Base-by-base conservation (phyloP, 2,329 filamentous ascomycete genomes). In the Sporothrix pseudoabietina region DNA sequence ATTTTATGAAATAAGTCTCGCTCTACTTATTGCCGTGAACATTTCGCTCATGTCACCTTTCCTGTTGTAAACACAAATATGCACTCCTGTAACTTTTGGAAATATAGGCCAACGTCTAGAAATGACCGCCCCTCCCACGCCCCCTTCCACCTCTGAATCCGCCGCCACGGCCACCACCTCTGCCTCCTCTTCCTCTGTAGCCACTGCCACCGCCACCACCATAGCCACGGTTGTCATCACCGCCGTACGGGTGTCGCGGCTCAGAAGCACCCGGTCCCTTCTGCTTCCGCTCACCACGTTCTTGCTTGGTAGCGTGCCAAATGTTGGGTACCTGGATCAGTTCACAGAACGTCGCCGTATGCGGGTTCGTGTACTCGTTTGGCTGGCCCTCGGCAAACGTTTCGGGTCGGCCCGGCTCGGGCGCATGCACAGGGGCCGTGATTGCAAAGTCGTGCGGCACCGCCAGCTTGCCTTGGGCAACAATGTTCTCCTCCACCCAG, bases 401-500 rank as follows among this genome's bases (percentile, higher is more conserved):
- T 76, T 90, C 87, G 0, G 89, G 87, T 7, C 86, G 82, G 54
- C 74, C 75, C 0, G 74, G 71, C 0, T 75, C 30, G 0, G 84
- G 82, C 59, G 90, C 85, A 76, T 94, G 92, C 1, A 90, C 84
- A 1, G 94, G 92, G 3, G 94, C 94, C 0, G 93, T 97, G 32
- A 86, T 79, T 35, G 83, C 83, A 80, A 98, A 99, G 79, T 97
- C 93, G 7, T 91, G 83, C 0, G 94, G 95, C 5, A 99, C 87
- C 0, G 82, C 81, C 73, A 97, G 83, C 77, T 88, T 89, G 8
- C 85, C 87, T 44, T 82, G 77, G 54, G 85, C 81, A 1, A 94
- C 89, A 61, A 98, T 79, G 76, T 98, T 86, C 73, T 92, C 87
- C 30, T 95, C 87, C 0, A 98, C 87, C 96, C 96, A 99, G n/a